Evolutionary conservation across 2,329 filamentous ascomycete genomes (phyloP).

Genomic region (Xylariaceae sp.): DNA sequence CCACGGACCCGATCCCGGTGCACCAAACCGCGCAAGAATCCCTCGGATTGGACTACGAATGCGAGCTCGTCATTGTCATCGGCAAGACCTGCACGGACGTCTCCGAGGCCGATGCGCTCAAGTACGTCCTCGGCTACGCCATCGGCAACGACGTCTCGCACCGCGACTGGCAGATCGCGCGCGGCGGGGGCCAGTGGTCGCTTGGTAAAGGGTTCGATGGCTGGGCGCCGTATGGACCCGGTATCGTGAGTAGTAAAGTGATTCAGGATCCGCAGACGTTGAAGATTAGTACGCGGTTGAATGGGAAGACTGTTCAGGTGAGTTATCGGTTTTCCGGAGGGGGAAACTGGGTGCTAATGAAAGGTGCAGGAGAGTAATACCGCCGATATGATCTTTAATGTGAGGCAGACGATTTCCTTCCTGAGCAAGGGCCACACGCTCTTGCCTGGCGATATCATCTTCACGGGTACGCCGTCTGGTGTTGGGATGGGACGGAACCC

Average conservation of each 20-base stretch:
- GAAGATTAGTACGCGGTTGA: conserved; percentile 53
- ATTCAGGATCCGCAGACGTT: conserved; percentile 54
- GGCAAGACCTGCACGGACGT: conserved; percentile 63
- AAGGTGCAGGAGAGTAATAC: conserved; percentile 46
- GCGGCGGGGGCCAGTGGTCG: conserved; percentile 64
- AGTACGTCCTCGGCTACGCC: conserved; percentile 69
- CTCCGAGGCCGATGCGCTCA: conserved; percentile 58
- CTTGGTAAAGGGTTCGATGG: conserved; percentile 71
- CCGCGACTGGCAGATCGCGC: conserved; percentile 68
- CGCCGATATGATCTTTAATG: conserved; percentile 58
- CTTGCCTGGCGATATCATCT: conserved; percentile 59
- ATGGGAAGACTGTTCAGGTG: conserved; percentile 53
- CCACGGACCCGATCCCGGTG: conserved; percentile 61
- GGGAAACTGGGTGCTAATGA: background rate
- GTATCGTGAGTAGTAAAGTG: conserved; percentile 55
- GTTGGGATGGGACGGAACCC: conserved; percentile 66
- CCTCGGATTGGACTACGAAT: conserved; percentile 71
- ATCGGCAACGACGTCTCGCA: conserved; percentile 77
- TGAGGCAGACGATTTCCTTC: conserved; percentile 54
- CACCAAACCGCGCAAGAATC: conserved; percentile 59
- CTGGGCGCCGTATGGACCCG: conserved; percentile 69
- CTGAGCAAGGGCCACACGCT: conserved; percentile 58
- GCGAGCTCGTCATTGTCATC: conserved; percentile 70
- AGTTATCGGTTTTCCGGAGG: background rate
- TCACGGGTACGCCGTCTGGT: conserved; percentile 64